Base-by-base conservation (phyloP, 257 asterid species). In the Solanum chaucha region DNA sequence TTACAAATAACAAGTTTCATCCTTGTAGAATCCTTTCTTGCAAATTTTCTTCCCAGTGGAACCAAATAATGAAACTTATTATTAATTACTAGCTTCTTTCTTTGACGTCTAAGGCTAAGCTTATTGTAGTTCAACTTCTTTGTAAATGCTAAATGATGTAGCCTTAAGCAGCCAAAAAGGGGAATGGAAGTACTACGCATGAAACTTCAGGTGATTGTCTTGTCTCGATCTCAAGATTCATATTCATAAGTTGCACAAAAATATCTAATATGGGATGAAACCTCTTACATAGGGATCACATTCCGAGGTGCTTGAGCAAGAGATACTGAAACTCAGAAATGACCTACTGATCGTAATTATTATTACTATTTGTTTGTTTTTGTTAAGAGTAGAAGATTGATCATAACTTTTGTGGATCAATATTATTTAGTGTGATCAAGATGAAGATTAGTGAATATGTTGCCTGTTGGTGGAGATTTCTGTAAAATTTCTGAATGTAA, bases 141-240 rank as follows among this genome's bases (percentile, higher is more conserved):
- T 89, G 87, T 91, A 97, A 98, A 94, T 97, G 90, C 88, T 97
- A 91, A 95, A 98, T 30, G 99, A 97, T 88, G 99, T 92, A 48
- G 99, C 99, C 87, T 91, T 97, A 97, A 94, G 94, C 87, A 98
- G 90, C 41, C 10, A 38, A 38, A 38, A 38, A 92, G 92, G 86
- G 99, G 95, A 91, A 97, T 97, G 86, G 98, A 97, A 90, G 98
- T 92, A 80, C 90, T 97, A 71, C 95, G 94, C 87, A 88, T 85
- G 87, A 97, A 96, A 89, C 99, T 97, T 92, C 95, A 95, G 98
- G 99, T 95, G 86, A 59, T 82, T 24, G 17, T 73, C 48, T 30
- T 89, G 32, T 71, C 84, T 41, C 46, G 46, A 40, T 32, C 82
- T 88, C 70, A 5, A 22, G 77, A 34, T 38, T 85, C 41, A 46